Percentiles rank a stretch among this genome's conserved stretches.
Evolutionary conservation across 116 monocot genomes (phyloP).

Genomic region (Zostera marina): DNA sequence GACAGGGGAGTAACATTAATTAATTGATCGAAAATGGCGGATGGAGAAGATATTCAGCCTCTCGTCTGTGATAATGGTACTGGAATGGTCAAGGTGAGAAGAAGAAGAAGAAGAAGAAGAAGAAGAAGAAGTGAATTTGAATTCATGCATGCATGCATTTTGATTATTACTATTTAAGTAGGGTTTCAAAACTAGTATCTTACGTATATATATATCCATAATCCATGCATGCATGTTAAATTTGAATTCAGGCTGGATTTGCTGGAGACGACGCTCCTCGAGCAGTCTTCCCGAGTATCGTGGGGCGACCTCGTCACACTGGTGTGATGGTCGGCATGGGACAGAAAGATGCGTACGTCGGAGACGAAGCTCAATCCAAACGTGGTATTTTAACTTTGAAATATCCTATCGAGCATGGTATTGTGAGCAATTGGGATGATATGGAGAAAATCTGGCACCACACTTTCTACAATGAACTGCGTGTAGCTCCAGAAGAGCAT

Average conservation of each 20-base stretch:
- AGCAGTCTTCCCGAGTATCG: conserved; percentile 12
- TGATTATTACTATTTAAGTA: too few relatives aligned
- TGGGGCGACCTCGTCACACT: conserved; percentile 12
- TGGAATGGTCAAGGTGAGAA: too few relatives aligned
- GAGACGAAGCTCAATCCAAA: conserved; percentile 12
- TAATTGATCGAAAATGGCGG: too few relatives aligned
- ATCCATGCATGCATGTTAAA: too few relatives aligned
- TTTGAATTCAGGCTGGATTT: conserved; percentile 15
- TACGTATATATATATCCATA: too few relatives aligned
- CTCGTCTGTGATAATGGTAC: too few relatives aligned
- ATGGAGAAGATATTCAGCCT: too few relatives aligned
- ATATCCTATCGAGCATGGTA: conserved; percentile 13
- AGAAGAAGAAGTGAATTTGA: too few relatives aligned
- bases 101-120: too few relatives aligned
- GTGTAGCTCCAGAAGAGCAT: conserved; percentile 12
- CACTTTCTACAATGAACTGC: conserved; percentile 10
- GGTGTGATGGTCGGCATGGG: conserved; percentile 18
- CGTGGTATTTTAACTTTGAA: conserved; percentile 9
- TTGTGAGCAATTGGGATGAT: conserved; percentile 16
- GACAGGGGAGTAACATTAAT: too few relatives aligned
- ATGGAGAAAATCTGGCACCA: conserved; percentile 15
- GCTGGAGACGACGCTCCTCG: conserved; percentile 14
- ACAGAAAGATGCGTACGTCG: conserved; percentile 15
- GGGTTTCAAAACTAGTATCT: too few relatives aligned
- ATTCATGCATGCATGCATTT: too few relatives aligned